phyloP scores from a whole-genome alignment of 2,329 filamentous ascomycete species.

The Penicillium sp. region DNA sequence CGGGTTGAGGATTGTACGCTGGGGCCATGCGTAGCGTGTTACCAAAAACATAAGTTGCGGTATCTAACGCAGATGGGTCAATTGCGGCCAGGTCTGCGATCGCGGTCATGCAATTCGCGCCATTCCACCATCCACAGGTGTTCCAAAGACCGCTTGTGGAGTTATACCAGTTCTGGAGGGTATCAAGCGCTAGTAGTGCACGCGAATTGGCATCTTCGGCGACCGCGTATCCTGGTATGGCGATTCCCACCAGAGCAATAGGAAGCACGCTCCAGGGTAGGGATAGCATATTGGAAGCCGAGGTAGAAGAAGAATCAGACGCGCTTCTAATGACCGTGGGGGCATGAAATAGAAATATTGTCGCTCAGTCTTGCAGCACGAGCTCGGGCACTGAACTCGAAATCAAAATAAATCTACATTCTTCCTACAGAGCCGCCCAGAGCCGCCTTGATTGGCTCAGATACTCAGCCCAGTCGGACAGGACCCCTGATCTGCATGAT shows the following conservation, averaged over 20 bases:
- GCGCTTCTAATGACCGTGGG: neutral
- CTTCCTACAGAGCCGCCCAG: conserved; percentile 11
- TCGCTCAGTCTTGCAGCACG: neutral
- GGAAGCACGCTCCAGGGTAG: no score
- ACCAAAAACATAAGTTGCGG: conserved; percentile 50
- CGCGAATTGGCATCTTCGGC: conserved; percentile 25
- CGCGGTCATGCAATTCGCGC: conserved; percentile 69
- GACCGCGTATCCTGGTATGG: neutral
- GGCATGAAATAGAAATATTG: neutral
- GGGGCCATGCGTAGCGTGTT: conserved; percentile 45
- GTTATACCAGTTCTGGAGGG: conserved; percentile 69
- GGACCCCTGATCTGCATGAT: conserved; percentile 32
- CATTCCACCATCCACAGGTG: conserved; percentile 75
- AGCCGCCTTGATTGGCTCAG: conserved; percentile 27
- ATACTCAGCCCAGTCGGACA: conserved; percentile 6
- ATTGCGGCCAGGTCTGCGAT: conserved; percentile 61
- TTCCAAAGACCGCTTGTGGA: conserved; percentile 66
- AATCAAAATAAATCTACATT: conserved; percentile 28
- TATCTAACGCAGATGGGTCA: conserved; percentile 41
- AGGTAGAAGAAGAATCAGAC: neutral
- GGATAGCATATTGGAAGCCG: neutral
- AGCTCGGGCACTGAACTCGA: conserved; percentile 13
- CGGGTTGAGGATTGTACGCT: conserved; percentile 16
- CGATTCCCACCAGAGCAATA: neutral
- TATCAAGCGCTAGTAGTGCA: conserved; percentile 41